Conservation (phyloP, 345 rosid species). For the Melaleuca alternifolia region DNA sequence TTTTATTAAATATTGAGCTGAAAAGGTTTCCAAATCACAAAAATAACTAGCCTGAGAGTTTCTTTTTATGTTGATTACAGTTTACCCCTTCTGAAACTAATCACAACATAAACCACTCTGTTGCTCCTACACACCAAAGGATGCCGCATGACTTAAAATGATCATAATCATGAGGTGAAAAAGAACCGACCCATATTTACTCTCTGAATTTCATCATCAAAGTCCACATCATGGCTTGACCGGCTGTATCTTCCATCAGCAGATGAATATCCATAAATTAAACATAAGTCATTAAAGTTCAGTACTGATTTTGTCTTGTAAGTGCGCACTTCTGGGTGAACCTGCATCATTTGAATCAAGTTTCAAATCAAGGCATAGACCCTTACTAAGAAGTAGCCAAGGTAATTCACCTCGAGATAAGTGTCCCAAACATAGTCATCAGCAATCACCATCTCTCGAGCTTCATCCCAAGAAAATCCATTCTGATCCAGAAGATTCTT, state of each 20-base stretch:
- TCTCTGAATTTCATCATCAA: slow-evolving; percentile 56
- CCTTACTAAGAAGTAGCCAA: neutral
- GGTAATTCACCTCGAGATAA: slow-evolving; percentile 48
- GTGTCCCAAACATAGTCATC: slow-evolving; percentile 56
- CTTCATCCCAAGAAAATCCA: slow-evolving; percentile 82
- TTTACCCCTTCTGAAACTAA: neutral
- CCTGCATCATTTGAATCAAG: slow-evolving; percentile 25
- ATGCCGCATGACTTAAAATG: neutral
- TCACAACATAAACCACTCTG: neutral
- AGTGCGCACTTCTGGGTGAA: slow-evolving; percentile 56
- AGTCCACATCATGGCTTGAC: slow-evolving; percentile 76
- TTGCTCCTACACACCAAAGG: neutral
- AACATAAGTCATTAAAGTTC: slow-evolving; percentile 65
- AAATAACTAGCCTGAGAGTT: neutral
- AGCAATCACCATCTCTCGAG: slow-evolving; percentile 58
- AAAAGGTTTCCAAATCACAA: neutral
- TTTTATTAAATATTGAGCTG: neutral
- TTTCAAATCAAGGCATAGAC: neutral
- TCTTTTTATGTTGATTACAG: neutral
- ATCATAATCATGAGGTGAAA: neutral
- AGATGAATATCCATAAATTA: slow-evolving; percentile 57
- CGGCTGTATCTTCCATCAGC: slow-evolving; percentile 93
- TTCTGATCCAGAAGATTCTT: slow-evolving; percentile 52
- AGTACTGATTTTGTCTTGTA: slow-evolving; percentile 63
- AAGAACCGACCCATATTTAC: slow-evolving; percentile 35